Percentiles rank a stretch among this genome's conserved stretches.
Conservation (phyloP, 768 basidiomycete species). For the Porphyrellus cyaneotinctus region DNA sequence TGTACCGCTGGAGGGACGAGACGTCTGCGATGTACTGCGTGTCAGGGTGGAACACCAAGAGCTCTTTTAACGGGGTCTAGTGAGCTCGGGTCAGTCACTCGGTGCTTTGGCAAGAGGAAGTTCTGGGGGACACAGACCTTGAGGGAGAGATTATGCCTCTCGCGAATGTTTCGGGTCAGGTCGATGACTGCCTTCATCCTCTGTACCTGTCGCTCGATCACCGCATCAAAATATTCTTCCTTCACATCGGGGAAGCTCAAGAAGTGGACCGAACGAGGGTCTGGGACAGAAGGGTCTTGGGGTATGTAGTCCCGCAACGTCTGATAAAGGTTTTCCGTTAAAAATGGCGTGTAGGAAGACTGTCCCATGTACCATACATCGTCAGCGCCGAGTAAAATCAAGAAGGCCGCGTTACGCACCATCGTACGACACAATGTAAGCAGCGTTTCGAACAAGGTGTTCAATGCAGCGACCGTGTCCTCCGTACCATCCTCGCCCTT, state of each 20-base stretch:
- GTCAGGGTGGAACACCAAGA: conserved; percentile 91
- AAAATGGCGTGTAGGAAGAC: conserved; percentile 98
- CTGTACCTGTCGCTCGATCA: conserved; percentile 91
- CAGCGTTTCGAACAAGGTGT: conserved; percentile 93
- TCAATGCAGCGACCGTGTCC: conserved; percentile 83
- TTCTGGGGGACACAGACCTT: conserved; percentile 58
- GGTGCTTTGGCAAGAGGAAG: not conserved
- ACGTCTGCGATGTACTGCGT: conserved; percentile 81
- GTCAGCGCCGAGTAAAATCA: not conserved
- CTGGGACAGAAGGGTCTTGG: conserved; percentile 61
- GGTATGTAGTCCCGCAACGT: conserved; percentile 83
- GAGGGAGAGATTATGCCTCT: conserved; percentile 78
- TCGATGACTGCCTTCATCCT: conserved; percentile 96
- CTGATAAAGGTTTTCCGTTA: conserved; percentile 96
- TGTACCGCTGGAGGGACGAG: conserved; percentile 78
- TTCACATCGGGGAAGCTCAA: conserved; percentile 89
- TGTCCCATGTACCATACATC: conserved; percentile 26
- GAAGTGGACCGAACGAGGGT: conserved; percentile 94
- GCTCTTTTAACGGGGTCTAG: conserved; percentile 88
- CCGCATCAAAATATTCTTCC: conserved; percentile 90
- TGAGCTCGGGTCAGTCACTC: not conserved
- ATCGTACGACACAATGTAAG: conserved; percentile 94
- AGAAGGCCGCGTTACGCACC: conserved; percentile 44
- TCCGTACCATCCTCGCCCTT: conserved; percentile 93
- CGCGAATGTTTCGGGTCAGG: conserved; percentile 82